phyloP scores from a whole-genome alignment of 495 filamentous ascomycete species.

The Aspergillus mulundensis region DNA sequence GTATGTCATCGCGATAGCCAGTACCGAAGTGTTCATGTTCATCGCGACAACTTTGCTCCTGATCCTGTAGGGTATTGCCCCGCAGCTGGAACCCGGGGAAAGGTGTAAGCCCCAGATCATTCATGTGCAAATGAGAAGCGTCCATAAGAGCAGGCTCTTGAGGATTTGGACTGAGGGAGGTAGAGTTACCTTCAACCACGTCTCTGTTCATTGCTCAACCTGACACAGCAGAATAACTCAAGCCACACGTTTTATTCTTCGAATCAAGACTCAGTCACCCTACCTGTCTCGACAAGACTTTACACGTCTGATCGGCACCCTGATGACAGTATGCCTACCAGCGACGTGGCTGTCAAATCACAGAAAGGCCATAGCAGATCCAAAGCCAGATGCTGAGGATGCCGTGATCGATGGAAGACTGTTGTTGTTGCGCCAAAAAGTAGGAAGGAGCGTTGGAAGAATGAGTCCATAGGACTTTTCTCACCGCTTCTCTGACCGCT shows the following conservation, averaged over 20 bases:
- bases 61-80: conserved; percentile 12
- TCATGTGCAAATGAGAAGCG: conserved; percentile 23
- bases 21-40: not conserved
- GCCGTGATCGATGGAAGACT: not conserved
- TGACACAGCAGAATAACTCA: conserved; percentile 5
- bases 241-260: not conserved
- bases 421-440: too few relatives aligned
- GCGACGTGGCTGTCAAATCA: not conserved
- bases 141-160: conserved; percentile 17
- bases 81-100: conserved; percentile 35
- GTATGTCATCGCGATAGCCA: not conserved
- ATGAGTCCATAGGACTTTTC: not conserved
- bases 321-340: conserved; percentile 1
- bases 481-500: conserved; percentile 21
- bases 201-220: conserved; percentile 27
- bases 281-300: not conserved
- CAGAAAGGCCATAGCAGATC: not conserved
- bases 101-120: conserved; percentile 46
- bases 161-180: conserved; percentile 25
- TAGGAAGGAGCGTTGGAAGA: too few relatives aligned
- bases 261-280: not conserved
- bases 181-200: conserved; percentile 40
- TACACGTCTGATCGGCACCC: not conserved
- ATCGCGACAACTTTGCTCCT: conserved; percentile 6
- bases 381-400: not conserved